Evolutionary conservation across 148 eudicot genomes (phyloP).

Genomic region (Pharnaceum exiguum): DNA sequence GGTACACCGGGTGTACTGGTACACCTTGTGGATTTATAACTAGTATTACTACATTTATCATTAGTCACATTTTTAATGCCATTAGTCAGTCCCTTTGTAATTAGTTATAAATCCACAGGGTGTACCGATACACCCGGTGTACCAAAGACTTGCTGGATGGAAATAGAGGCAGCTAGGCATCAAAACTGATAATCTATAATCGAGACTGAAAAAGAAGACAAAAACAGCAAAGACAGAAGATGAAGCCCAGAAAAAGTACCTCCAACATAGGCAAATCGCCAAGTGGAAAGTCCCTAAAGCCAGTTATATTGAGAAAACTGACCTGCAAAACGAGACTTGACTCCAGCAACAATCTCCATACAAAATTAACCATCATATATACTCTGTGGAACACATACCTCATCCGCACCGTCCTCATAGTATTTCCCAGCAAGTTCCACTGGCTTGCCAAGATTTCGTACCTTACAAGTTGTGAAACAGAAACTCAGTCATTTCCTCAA

Average conservation of each 20-base stretch:
- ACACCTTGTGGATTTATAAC: too few relatives aligned
- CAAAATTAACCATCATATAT: not conserved
- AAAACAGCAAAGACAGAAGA: not conserved
- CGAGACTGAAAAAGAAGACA: not conserved
- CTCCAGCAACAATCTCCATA: conserved; percentile 8
- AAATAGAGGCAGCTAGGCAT: too few relatives aligned
- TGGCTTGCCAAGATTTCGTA: conserved; percentile 97
- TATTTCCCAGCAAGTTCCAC: conserved; percentile 96
- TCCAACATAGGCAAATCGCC: conserved; percentile 96
- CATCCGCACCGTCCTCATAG: conserved; percentile 97
- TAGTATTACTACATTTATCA: too few relatives aligned
- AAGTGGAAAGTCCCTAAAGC: conserved; percentile 91
- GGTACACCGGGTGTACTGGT: too few relatives aligned
- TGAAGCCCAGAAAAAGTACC: conserved; percentile 35
- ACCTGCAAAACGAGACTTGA: conserved; percentile 43
- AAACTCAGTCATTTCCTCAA: not conserved
- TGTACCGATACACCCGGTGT: too few relatives aligned
- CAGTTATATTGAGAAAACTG: conserved; percentile 91
- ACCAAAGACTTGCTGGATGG: too few relatives aligned
- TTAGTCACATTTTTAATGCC: too few relatives aligned
- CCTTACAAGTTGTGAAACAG: conserved; percentile 36
- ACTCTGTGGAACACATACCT: conserved; percentile 45
- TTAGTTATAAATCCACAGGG: too few relatives aligned
- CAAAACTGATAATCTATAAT: not conserved
- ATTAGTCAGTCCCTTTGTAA: too few relatives aligned